These are phyloP conservation scores for Syzygium jambos DNA, from an alignment of 345 rosid genomes.

Conservation along the genomic window DNA sequence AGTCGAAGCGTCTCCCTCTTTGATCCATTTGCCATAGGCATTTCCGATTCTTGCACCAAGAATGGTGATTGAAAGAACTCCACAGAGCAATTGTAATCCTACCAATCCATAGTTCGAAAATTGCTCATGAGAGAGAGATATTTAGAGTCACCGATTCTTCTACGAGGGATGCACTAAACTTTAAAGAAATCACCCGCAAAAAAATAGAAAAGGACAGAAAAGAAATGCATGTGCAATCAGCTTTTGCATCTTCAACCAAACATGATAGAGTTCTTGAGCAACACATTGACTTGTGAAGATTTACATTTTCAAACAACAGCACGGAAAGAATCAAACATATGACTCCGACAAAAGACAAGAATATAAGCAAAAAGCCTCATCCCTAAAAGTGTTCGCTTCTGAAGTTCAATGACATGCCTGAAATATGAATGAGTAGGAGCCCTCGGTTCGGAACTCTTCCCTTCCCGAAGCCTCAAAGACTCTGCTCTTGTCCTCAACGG, in stretches of 20 bases:
- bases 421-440: conserved; percentile 27
- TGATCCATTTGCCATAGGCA: background rate
- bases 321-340: background rate
- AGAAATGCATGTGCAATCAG: background rate
- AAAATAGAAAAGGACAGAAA: background rate
- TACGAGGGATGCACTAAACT: background rate
- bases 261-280: background rate
- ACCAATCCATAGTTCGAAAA: background rate
- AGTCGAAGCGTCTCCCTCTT: conserved; percentile 38
- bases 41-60: conserved; percentile 11
- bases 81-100: conserved; percentile 34
- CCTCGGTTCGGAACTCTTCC: conserved; percentile 14
- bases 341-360: background rate
- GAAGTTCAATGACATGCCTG: conserved; percentile 6
- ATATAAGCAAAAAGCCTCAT: background rate
- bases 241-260: background rate
- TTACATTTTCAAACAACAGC: background rate
- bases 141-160: background rate
- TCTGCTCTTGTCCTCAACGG: conserved; percentile 10
- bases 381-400: background rate
- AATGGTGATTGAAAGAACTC: conserved; percentile 11
- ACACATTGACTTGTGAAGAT: background rate
- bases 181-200: background rate
- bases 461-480: conserved; percentile 27
- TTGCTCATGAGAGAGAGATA: background rate